Evolutionary conservation across 257 asterid species (phyloP).

Genomic region (Coffea eugenioides): DNA sequence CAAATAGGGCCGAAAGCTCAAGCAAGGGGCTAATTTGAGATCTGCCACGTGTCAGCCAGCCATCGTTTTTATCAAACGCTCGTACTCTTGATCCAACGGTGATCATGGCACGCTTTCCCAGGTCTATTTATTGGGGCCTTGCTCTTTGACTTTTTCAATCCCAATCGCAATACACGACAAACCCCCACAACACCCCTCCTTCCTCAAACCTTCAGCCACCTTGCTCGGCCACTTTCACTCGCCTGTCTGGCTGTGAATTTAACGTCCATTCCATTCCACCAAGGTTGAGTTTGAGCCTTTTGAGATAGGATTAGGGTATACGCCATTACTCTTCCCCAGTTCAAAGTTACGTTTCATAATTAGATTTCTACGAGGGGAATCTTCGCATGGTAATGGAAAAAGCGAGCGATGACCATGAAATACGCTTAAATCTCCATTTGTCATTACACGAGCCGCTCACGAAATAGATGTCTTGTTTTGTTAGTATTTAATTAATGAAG

Average conservation of each 20-base stretch:
- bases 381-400: not conserved
- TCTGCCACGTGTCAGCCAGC: slow-evolving; percentile 6
- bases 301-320: no score
- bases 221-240: slow-evolving; percentile 9
- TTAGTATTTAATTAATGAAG: no score
- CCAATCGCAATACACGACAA: slow-evolving; percentile 13
- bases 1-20: slow-evolving; percentile 2
- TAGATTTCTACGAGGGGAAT: not conserved
- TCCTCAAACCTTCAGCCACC: not conserved
- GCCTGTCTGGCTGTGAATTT: not conserved
- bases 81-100: slow-evolving; percentile 29
- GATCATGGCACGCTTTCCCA: slow-evolving; percentile 37
- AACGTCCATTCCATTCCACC: no score
- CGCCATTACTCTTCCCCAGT: no score
- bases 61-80: slow-evolving; percentile 12
- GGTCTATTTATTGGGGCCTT: slow-evolving; percentile 23
- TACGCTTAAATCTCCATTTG: no score
- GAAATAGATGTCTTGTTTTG: no score
- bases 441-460: no score
- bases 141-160: slow-evolving; percentile 29
- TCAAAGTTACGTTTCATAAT: no score
- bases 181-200: slow-evolving; percentile 6
- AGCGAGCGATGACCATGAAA: no score
- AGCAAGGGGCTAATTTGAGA: slow-evolving; percentile 15
- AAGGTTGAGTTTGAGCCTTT: no score